Base-by-base conservation (phyloP, 1,139 yeast species). In the Geotrichum australiense region DNA sequence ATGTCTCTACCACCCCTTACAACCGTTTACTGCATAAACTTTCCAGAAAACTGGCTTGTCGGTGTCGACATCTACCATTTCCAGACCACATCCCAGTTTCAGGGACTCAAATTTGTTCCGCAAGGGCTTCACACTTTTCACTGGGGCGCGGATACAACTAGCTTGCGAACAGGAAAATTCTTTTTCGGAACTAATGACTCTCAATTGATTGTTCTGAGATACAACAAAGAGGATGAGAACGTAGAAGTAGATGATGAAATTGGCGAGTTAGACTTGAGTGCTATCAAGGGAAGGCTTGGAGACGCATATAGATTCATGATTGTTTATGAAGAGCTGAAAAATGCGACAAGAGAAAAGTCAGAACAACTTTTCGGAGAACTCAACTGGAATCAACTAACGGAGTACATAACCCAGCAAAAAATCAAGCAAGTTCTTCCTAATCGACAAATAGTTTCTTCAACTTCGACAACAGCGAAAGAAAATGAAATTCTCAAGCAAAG, bases 1-100 rank as follows among this genome's bases (percentile, higher is more conserved):
- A 42, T 42, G 45, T 34, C 45, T 2, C 28, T 42, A 16, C 45
- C 45, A 25, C 45, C 45, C 11, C 28, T 42, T 12, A 39, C 43
- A 11, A 43, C 46, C 3, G 30, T 43, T 18, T 35, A 19, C 20
- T 43, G 41, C 20, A 29, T 43, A 16, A 35, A 52, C 26, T 36
- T 47, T 25, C 54, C 54, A 12, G 39, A 35, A n/a, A 34, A 42
- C 28, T 61, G 65, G 57, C 51, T 62, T 2, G 52, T 64, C 0
- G 72, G 71, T 2, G 57, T 67, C 8, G 70, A 68, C 45, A 45
- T 63, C 8, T 63, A 61, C 34, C 65, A 64, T 47, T 66, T 68
- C 53, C 57, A 62, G 30, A 46, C 68, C 2, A 64, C 61, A 14
- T 42, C 53, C 1, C 47, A 53, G 10, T 56, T 66, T 33, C 55